Evolutionary conservation across 2,329 filamentous ascomycete genomes (phyloP).

Genomic region (Fusarium mexicanum): DNA sequence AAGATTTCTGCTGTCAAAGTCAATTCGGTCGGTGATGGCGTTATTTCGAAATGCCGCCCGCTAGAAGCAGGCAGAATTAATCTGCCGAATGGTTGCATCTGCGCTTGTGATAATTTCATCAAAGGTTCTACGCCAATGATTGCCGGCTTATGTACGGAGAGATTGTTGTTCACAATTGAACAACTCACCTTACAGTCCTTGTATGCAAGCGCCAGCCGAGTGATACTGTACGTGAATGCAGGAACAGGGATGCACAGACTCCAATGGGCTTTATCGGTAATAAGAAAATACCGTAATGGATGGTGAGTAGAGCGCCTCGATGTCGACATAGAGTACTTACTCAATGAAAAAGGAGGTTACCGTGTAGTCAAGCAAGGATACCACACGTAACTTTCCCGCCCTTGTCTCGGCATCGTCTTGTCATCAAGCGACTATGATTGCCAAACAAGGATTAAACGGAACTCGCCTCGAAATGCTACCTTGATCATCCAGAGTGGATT

Average conservation of each 20-base stretch:
- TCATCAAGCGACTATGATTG: not conserved
- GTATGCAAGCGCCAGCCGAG: not conserved
- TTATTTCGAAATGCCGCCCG: not conserved
- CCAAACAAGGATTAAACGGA: slow-evolving; percentile 4
- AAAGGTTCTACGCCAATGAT: not conserved
- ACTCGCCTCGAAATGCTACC: not conserved
- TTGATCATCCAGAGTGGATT: slow-evolving; percentile 14
- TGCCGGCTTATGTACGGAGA: not conserved
- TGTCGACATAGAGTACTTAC: not conserved
- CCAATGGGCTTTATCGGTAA: not conserved
- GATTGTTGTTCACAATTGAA: not conserved
- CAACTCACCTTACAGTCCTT: not conserved
- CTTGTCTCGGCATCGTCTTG: slow-evolving; percentile 1
- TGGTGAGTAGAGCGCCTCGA: not conserved
- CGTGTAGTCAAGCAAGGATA: not conserved
- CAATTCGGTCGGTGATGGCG: not conserved
- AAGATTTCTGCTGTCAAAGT: not conserved
- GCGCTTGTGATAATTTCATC: too few species aligned
- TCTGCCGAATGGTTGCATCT: not conserved
- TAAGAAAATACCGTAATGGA: not conserved
- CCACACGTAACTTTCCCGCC: not conserved
- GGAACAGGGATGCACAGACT: slow-evolving; percentile 14
- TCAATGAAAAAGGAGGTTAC: not conserved
- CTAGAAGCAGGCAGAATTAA: not conserved
- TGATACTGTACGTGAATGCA: slow-evolving; percentile 3